Base-by-base conservation (phyloP, 2,329 filamentous ascomycete genomes). In the Pseudocercospora fijiensis region DNA sequence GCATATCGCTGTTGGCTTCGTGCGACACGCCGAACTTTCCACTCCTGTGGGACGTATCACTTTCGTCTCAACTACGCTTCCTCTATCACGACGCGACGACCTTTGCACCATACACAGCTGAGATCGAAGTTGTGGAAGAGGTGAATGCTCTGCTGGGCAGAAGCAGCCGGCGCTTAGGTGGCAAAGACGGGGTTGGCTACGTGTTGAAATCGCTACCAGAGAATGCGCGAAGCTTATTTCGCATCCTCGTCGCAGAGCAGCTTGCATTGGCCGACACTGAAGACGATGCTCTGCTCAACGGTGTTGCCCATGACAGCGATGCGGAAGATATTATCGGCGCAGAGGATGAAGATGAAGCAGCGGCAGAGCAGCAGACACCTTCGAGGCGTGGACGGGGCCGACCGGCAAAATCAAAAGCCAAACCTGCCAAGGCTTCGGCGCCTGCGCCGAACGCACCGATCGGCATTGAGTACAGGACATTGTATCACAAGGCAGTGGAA, bases 401-500 rank as follows among this genome's bases (percentile, higher is more conserved):
- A 6, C 67, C 68, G 1, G 57, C 66, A 49, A 70, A 71, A 64
- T 37, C 58, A 18, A 69, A 68, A 55, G 52, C 59, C 27, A 65
- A 59, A 62, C 20, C 52, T 30, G 28, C 57, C 41, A 63, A 65
- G 27, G n/a, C 57, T 20, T 41, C 65, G 18, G 67, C 69, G 51
- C 52, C 60, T 8, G 60, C 67, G 7, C 64, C 58, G 26, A 49
- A 51, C 3, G 57, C 56, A 13, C 57, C 68, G 0, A 60, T 60
- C 3, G 92, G 90, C 0, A 87, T 99, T 16, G 94, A 98, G 78
- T 98, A 97, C 76, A 84, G 92, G 22, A 88, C 92, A 70, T 78
- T 99, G 68, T 99, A 98, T 74, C 92, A 96, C 75, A 97, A 96
- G 80, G 93, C 95, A 2, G 90, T 94, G 4, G 93, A 97, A 78